phyloP scores from a whole-genome alignment of 176 grass and related monocot genomes.

The Coix lacrymajobi region DNA sequence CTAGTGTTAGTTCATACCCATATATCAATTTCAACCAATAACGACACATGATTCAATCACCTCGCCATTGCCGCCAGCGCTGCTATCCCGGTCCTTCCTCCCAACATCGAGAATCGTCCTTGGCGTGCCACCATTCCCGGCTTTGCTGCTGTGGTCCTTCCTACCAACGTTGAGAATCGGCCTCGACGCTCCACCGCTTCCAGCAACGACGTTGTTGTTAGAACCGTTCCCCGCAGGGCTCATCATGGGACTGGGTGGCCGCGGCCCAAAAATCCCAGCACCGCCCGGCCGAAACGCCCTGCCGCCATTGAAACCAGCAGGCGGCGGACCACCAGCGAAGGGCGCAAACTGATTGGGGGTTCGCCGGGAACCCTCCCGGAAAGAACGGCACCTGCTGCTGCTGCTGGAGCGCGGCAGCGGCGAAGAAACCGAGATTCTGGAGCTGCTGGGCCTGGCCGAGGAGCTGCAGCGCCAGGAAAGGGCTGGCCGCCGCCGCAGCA shows the following conservation, averaged over 20 bases:
- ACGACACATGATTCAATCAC: slow-evolving; percentile 28
- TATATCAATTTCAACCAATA: not conserved
- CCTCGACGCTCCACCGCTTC: not conserved
- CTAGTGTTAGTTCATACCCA: not conserved
- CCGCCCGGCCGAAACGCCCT: slow-evolving; percentile 27
- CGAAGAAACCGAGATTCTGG: slow-evolving; percentile 45
- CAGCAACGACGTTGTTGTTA: not conserved
- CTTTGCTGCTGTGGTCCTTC: not conserved
- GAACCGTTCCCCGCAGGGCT: not conserved
- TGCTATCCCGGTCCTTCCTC: slow-evolving; percentile 10
- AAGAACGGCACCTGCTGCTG: slow-evolving; percentile 21
- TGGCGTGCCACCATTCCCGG: not conserved
- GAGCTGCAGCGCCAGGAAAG: slow-evolving; percentile 47
- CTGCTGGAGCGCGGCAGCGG: slow-evolving; percentile 31
- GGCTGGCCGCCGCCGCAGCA: slow-evolving; percentile 35
- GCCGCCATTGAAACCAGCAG: slow-evolving; percentile 6
- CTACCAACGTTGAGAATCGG: not conserved
- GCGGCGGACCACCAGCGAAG: not conserved
- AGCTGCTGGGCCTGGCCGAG: slow-evolving; percentile 55
- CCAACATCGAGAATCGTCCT: not conserved
- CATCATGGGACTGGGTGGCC: slow-evolving; percentile 22
- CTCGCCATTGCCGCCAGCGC: not conserved
- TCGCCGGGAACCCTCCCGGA: slow-evolving; percentile 34
- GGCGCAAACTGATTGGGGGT: slow-evolving; percentile 33
- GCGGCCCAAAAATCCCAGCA: not conserved